Evolutionary conservation across 306 rosid species (phyloP), one percentile per base, ranked within the genome.

Genomic region (Acacia confusa): DNA sequence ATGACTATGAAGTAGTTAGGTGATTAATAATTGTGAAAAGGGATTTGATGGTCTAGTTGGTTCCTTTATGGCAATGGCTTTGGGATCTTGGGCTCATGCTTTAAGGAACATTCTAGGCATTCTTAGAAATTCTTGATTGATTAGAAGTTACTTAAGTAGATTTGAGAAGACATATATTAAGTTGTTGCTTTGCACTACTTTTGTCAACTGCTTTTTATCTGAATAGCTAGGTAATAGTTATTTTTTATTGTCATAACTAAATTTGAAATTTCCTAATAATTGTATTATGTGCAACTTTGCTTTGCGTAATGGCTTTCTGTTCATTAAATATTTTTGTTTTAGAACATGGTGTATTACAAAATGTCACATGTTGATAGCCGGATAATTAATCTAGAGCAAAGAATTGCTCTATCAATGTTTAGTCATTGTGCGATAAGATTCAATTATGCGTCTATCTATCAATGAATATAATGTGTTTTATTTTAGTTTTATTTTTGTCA

Each of bases 271-370:
- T 20, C 24, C 80, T 77, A 34, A 67, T 58, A 50, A 50, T 43
- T 78, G 79, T 17, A 7, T 61, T 58, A 55, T 64, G 28, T 55
- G 81, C 38, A 61, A 19, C 74, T 79, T 76, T 66, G 53, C 25
- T 32, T 25, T 36, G 55, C 40, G 22, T 28, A 28, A n/a, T 57
- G 38, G 43, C 17, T 73, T 82, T 70, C 66, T 82, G 48, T 83
- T 76, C 76, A 84, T 75, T 63, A 41, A 81, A 61, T 72, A 50
- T 74, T 79, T 86, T 80, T 63, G 83, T 91, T 75, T 84, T 97
- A 96, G 99, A 93, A 93, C 86, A 93, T 96, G 89, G 95, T 93
- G 41, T 96, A 96, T 84, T 96, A 96, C 94, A 96, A 96, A 83
- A 76, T 96, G 74, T 96, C 99, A 20, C 98, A 96, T 66, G 99